Evolutionary conservation across 2,329 filamentous ascomycete genomes (phyloP).

Genomic region (Tolypocladium album): DNA sequence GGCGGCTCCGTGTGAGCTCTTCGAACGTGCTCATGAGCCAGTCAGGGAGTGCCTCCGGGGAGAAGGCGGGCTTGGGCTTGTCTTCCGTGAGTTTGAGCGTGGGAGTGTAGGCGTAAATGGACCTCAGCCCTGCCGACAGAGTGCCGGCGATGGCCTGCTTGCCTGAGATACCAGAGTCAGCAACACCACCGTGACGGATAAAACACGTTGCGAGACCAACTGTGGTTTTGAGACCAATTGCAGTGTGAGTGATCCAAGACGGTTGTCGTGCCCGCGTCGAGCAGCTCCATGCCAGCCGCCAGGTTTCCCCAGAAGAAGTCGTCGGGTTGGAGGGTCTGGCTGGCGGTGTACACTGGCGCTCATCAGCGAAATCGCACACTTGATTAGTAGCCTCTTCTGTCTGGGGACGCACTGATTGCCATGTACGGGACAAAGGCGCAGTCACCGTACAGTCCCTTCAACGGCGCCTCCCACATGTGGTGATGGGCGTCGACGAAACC

Average conservation of each 20-base stretch:
- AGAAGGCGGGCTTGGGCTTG: neutral
- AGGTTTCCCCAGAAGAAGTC: neutral
- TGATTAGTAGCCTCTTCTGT: neutral
- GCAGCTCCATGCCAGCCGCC: neutral
- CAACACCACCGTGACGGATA: neutral
- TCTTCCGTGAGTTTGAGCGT: neutral
- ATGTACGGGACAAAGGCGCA: neutral
- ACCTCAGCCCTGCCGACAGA: neutral
- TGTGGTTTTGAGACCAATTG: neutral
- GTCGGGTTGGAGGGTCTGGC: neutral
- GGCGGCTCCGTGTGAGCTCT: neutral
- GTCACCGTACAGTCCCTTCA: constrained; percentile 9
- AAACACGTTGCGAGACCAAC: neutral
- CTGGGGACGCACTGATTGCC: neutral
- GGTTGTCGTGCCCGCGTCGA: neutral
- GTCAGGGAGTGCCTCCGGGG: neutral
- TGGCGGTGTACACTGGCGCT: neutral
- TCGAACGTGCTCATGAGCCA: neutral
- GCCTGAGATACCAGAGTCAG: neutral
- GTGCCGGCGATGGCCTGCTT: neutral
- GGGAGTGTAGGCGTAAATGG: neutral
- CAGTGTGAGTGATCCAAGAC: neutral
- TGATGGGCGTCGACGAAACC: constrained; percentile 33
- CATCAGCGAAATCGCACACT: neutral
- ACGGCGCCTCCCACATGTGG: constrained; percentile 32